Conservation (phyloP, 345 rosid genomes). For the Sapria himalayana region DNA sequence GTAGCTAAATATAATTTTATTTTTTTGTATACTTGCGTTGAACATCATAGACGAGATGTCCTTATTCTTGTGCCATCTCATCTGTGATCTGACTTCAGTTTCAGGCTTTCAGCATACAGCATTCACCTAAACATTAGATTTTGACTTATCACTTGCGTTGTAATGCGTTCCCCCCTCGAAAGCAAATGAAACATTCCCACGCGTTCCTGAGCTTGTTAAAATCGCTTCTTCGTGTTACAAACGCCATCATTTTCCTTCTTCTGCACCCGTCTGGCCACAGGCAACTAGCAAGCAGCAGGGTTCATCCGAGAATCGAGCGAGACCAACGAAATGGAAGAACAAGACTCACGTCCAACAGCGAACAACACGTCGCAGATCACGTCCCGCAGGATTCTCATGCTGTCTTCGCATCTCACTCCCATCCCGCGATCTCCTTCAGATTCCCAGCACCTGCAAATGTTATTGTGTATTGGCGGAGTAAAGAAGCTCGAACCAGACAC, state of each 20-base stretch:
- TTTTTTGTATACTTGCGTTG: too few relatives aligned
- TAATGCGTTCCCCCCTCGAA: neutral
- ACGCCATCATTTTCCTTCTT: neutral
- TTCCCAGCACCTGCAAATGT: slow-evolving; percentile 11
- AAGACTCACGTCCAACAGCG: slow-evolving; percentile 6
- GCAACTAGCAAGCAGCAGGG: too few relatives aligned
- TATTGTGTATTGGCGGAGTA: slow-evolving; percentile 17
- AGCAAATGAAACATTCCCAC: neutral
- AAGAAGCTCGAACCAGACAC: slow-evolving; percentile 31
- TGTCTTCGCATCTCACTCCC: slow-evolving; percentile 36
- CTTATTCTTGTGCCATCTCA: too few relatives aligned
- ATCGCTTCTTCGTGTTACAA: neutral
- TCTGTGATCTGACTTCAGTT: too few relatives aligned
- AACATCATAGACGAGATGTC: too few relatives aligned
- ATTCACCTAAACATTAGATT: too few relatives aligned
- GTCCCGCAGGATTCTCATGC: slow-evolving; percentile 32
- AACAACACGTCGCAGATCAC: slow-evolving; percentile 12
- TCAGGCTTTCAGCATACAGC: too few relatives aligned
- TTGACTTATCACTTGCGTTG: neutral
- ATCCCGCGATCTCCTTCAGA: neutral
- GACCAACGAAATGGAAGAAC: slow-evolving; percentile 7
- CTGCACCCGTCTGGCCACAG: neutral
- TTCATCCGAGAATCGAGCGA: too few relatives aligned
- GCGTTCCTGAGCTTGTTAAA: neutral
- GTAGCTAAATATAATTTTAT: too few relatives aligned